phyloP scores from a whole-genome alignment of 768 basidiomycete genomes.

The Lentinula aciculospora region DNA sequence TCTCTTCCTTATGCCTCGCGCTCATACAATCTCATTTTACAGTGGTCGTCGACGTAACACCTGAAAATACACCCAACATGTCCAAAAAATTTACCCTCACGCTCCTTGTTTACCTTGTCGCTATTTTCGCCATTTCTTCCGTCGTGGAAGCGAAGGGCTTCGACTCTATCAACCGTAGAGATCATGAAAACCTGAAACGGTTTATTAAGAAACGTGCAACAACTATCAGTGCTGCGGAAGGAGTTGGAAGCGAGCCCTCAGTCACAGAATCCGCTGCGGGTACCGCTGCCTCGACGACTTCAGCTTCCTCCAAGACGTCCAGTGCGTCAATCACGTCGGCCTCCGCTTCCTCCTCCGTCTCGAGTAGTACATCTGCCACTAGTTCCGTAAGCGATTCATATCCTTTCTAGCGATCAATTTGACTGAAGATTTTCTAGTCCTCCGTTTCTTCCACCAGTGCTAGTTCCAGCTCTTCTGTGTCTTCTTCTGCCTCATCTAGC shows the following conservation, averaged over 20 bases:
- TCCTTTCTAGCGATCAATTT: not conserved
- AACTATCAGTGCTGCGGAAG: slow-evolving; percentile 8
- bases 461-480: not conserved
- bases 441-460: not conserved
- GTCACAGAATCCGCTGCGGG: not conserved
- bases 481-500: not conserved
- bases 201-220: slow-evolving; percentile 39
- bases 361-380: not conserved
- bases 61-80: slow-evolving; percentile 13
- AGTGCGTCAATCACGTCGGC: slow-evolving; percentile 5
- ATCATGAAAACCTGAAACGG: slow-evolving; percentile 36
- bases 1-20: not conserved
- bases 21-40: not conserved
- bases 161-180: slow-evolving; percentile 26
- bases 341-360: slow-evolving; percentile 1
- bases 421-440: not conserved
- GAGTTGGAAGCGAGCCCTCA: slow-evolving; percentile 11
- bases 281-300: slow-evolving; percentile 5
- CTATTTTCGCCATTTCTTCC: slow-evolving; percentile 32
- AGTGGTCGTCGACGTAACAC: not conserved
- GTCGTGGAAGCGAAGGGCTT: slow-evolving; percentile 28
- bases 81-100: slow-evolving; percentile 30
- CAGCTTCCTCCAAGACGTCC: not conserved
- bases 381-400: not conserved
- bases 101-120: slow-evolving; percentile 37